These are phyloP conservation scores for Diaporthe helianthi DNA, from an alignment of 2,329 filamentous ascomycete species.

Conservation along the genomic window DNA sequence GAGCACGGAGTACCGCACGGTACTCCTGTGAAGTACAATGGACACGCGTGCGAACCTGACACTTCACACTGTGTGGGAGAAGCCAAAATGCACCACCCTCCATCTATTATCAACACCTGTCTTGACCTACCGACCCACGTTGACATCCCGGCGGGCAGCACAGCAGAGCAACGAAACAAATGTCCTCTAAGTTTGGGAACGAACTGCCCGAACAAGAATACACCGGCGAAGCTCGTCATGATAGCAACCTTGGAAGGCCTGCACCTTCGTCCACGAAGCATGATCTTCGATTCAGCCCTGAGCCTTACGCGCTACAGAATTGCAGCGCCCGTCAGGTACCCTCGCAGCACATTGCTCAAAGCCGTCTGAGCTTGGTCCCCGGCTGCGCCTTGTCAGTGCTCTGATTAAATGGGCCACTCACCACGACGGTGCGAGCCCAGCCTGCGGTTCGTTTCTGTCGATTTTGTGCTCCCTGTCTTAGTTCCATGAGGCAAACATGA, in stretches of 20 bases:
- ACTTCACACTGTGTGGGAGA: slow-evolving; percentile 14
- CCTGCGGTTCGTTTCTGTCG: background rate
- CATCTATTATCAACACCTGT: slow-evolving; percentile 10
- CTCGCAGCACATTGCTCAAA: background rate
- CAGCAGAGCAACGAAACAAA: background rate
- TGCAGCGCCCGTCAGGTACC: background rate
- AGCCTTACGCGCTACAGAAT: background rate
- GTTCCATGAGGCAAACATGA: slow-evolving; percentile 31
- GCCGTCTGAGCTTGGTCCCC: background rate
- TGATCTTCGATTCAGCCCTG: background rate
- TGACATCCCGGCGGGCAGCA: background rate
- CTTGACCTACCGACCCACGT: slow-evolving; percentile 12
- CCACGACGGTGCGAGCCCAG: background rate
- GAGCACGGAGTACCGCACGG: slow-evolving; percentile 24
- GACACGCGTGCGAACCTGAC: background rate
- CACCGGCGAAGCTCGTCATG: background rate
- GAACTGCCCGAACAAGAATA: background rate
- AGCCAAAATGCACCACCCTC: slow-evolving; percentile 7
- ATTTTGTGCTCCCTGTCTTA: slow-evolving; percentile 14
- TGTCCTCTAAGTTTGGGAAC: background rate
- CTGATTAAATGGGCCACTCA: background rate
- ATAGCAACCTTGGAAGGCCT: no score
- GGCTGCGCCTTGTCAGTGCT: background rate
- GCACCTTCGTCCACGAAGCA: background rate
- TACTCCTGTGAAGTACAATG: slow-evolving; percentile 19